Evolutionary conservation across 495 filamentous ascomycete species (phyloP), one percentile per base, ranked within the genome.

Genomic region (Penicillium crystallinum): DNA sequence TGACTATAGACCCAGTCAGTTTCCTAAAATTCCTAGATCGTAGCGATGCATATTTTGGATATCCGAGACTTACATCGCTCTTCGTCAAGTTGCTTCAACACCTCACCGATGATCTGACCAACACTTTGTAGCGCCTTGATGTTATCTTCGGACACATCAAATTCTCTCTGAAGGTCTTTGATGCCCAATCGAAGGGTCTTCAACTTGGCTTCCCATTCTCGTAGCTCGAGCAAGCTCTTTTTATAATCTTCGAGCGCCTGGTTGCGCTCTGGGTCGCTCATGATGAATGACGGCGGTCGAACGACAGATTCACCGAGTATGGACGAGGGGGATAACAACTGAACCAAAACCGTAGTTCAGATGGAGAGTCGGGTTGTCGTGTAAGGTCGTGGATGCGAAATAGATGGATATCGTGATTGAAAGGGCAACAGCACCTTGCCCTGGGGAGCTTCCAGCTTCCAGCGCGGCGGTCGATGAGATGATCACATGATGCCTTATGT

Each of bases 81-180:
- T 57, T 99, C 93, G 66, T 99, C 93, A 31, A 99, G 81, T 74
- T 99, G 93, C 75, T 99, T 99, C 59, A 99, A 74, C 55, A 99
- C 93, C 70, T 99, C 93, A 53, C 93, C 93, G 70, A 99, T 97
- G 70, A 99, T 99, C 73, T 99, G 93, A 31, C 93, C 93, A 29
- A 99, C 93, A 73, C 95, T 97, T 78, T 99, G 93, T 60, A 99
- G 72, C 56, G 93, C 93, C 78, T 99, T 99, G 79, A 99, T 97
- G 76, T 97, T 97, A 55, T 99, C 95, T 71, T 99, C 93, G 22
- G 93, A 97, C 47, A 91, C 83, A 69, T 97, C 91, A 61, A 91
- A 97, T 53, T 97, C 91, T 55, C 88, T 90, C 62, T 96, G 90
- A 34, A 97, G 70, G 44, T 86, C 90, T 75, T 96, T 97, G 70